A percentile compares a stretch with the other conserved stretches of the same genome.
Evolutionary conservation across 768 basidiomycete species (phyloP).

Genomic region (Calvatia gigantea): DNA sequence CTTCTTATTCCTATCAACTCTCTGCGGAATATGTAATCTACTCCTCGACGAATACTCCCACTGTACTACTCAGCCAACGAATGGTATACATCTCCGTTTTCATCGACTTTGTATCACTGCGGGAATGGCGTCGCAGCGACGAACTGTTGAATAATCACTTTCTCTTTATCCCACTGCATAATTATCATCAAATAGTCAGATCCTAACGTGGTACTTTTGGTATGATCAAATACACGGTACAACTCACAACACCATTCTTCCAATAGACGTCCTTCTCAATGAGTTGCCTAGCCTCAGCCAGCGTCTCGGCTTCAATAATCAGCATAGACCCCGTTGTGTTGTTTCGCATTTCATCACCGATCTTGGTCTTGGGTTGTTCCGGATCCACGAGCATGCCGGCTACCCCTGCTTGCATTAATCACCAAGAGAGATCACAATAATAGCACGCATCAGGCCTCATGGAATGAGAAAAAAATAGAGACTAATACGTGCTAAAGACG

Average conservation of each 20-base stretch:
- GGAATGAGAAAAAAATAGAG: not conserved
- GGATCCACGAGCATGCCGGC: slow-evolving; percentile 48
- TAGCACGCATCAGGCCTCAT: not conserved
- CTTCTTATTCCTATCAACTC: no score
- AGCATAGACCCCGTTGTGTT: slow-evolving; percentile 51
- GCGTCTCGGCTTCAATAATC: slow-evolving; percentile 46
- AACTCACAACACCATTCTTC: slow-evolving; percentile 36
- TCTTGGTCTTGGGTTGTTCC: slow-evolving; percentile 27
- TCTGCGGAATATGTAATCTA: no score
- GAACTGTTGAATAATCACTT: slow-evolving; percentile 46
- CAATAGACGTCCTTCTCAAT: slow-evolving; percentile 36
- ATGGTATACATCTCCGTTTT: not conserved
- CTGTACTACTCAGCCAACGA: no score
- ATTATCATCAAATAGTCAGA: not conserved
- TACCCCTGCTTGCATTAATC: slow-evolving; percentile 30
- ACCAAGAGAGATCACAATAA: not conserved
- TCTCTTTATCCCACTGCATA: slow-evolving; percentile 59
- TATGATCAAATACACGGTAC: not conserved
- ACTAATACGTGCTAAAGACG: slow-evolving; percentile 33
- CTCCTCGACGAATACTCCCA: no score
- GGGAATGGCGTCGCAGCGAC: slow-evolving; percentile 25
- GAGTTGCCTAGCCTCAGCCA: slow-evolving; percentile 35
- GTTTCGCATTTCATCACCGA: slow-evolving; percentile 27
- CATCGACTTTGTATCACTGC: not conserved
- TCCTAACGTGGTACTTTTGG: not conserved